Conservation (phyloP, 176 grass and related monocot genomes). For the Themeda triandra region DNA sequence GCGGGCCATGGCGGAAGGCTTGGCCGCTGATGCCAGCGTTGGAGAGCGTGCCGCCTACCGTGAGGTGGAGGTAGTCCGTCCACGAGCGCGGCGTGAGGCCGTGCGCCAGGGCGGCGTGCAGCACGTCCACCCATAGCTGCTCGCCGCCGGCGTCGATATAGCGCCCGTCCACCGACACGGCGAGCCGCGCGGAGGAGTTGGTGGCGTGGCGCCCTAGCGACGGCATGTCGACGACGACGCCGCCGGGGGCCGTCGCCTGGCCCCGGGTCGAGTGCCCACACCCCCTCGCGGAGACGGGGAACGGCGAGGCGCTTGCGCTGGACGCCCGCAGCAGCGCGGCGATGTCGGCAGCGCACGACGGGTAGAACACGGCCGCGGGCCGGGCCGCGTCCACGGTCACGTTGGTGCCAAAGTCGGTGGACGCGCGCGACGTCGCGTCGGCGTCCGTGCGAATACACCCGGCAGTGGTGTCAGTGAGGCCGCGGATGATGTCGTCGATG, state of each 20-base stretch:
- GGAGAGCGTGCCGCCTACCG: constrained; percentile 70
- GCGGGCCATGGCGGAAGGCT: constrained; percentile 49
- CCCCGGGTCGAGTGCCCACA: constrained; percentile 50
- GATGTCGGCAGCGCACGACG: constrained; percentile 51
- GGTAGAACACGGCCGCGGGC: constrained; percentile 52
- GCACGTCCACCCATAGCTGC: constrained; percentile 65
- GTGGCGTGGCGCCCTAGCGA: constrained; percentile 18
- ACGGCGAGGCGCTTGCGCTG: constrained; percentile 15
- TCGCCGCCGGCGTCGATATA: constrained; percentile 65
- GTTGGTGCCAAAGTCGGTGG: constrained; percentile 31
- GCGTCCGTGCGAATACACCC: too few relatives aligned
- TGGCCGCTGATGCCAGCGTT: constrained; percentile 71
- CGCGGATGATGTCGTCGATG: too few relatives aligned
- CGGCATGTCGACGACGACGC: constrained; percentile 56
- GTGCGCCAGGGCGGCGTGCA: constrained; percentile 11
- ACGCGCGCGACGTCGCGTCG: too few relatives aligned
- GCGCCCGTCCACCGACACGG: neutral
- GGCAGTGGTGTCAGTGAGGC: too few relatives aligned
- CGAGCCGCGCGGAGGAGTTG: neutral
- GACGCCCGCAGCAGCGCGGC: constrained; percentile 48
- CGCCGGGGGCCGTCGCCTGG: constrained; percentile 38
- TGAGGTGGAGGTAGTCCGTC: constrained; percentile 63
- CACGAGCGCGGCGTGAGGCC: constrained; percentile 46
- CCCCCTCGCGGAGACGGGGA: constrained; percentile 54
- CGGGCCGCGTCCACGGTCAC: neutral